Evolutionary conservation across 148 eudicot genomes (phyloP).

Genomic region (Rhododendron simsii): DNA sequence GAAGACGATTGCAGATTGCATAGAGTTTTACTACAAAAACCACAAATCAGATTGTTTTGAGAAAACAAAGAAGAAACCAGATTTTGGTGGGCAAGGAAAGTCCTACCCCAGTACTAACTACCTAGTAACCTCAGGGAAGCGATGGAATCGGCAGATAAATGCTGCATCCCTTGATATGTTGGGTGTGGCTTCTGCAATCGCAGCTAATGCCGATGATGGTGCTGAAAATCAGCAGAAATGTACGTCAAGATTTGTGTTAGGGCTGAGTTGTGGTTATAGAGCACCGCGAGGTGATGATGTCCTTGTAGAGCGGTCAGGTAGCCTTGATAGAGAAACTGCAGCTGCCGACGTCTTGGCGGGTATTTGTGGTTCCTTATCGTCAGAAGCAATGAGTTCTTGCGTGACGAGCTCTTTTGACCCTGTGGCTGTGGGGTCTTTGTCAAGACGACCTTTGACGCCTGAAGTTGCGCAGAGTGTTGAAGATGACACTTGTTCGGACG

Average conservation of each 20-base stretch:
- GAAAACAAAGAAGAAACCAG: constrained; percentile 52
- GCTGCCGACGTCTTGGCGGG: constrained; percentile 96
- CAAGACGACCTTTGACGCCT: constrained; percentile 52
- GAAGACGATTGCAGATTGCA: constrained; percentile 81
- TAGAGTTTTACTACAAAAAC: constrained; percentile 90
- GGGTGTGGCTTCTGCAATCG: constrained; percentile 77
- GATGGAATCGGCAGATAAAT: constrained; percentile 54
- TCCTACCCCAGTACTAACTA: constrained; percentile 42
- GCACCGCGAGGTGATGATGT: constrained; percentile 25
- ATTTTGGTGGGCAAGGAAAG: constrained; percentile 44
- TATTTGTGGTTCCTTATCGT: constrained; percentile 80
- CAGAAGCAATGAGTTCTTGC: constrained; percentile 89
- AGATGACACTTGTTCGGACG: constrained; percentile 81
- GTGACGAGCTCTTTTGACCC: constrained; percentile 75
- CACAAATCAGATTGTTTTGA: constrained; percentile 69
- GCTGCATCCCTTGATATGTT: constrained; percentile 72
- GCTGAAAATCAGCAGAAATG: constrained; percentile 26
- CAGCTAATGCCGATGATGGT: constrained; percentile 50
- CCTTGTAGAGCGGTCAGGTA: constrained; percentile 38
- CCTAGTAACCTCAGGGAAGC: constrained; percentile 64
- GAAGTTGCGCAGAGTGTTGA: constrained; percentile 57
- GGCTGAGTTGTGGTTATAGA: constrained; percentile 22
- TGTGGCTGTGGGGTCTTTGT: constrained; percentile 39
- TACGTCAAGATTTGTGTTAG: constrained; percentile 23
- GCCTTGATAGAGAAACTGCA: constrained; percentile 56